Conservation (phyloP, 306 rosid genomes). For the Pterocarpus macrocarpus region DNA sequence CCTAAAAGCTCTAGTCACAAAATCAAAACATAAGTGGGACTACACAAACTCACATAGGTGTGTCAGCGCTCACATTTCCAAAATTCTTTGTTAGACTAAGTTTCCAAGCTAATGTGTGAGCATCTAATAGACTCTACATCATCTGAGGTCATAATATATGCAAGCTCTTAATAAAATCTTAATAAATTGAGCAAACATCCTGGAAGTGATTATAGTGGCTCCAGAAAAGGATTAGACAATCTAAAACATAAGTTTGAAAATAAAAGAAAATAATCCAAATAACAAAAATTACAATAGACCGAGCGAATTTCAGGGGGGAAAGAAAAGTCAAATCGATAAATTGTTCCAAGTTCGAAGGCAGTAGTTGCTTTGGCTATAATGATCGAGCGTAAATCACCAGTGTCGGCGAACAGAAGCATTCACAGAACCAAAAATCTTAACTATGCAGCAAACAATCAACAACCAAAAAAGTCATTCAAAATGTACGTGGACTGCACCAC, state of each 20-base stretch:
- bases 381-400: no score
- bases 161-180: no score
- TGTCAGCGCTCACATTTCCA: no score
- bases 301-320: no score
- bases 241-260: no score
- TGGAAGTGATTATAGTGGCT: not conserved
- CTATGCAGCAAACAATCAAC: not conserved
- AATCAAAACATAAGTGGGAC: constrained; percentile 8
- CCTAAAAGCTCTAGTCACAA: not conserved
- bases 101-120: not conserved
- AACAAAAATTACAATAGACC: no score
- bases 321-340: no score
- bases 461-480: not conserved
- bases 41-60: constrained; percentile 9
- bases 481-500: not conserved
- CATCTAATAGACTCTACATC: no score
- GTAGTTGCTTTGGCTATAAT: no score
- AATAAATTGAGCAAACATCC: not conserved
- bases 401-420: no score
- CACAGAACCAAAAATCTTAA: no score
- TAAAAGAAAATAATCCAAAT: not conserved
- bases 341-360: no score
- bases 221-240: not conserved
- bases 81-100: not conserved
- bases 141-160: not conserved